These are phyloP conservation scores for Fraxinus ornus DNA, from an alignment of 305 asterid genomes.

Conservation along the genomic window DNA sequence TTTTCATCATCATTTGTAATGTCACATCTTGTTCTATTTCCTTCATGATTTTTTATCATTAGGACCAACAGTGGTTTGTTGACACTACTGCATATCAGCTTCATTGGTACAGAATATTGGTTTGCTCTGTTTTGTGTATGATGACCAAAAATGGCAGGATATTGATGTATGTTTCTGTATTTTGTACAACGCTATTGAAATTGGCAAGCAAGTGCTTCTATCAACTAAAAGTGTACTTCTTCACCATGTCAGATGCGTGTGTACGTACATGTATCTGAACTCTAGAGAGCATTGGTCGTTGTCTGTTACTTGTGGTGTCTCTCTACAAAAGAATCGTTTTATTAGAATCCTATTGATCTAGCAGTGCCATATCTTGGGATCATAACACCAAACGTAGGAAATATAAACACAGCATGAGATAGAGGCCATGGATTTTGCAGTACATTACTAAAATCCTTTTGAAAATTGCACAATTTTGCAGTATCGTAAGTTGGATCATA, in stretches of 20 bases:
- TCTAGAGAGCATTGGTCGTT: constrained; percentile 3
- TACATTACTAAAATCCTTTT: background rate
- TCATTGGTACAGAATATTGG: background rate
- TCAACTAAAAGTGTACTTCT: constrained; percentile 4
- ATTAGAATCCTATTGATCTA: background rate
- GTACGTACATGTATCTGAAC: background rate
- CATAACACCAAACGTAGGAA: background rate
- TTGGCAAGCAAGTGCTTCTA: background rate
- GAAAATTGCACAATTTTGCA: background rate
- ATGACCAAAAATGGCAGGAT: background rate
- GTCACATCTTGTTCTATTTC: background rate
- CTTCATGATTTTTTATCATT: constrained; percentile 10
- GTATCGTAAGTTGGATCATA: background rate
- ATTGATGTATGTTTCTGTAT: background rate
- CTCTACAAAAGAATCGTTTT: background rate
- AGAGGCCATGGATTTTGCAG: background rate
- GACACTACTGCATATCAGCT: background rate
- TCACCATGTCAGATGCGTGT: background rate
- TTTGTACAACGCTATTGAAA: background rate
- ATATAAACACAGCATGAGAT: background rate
- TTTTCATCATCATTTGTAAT: constrained; percentile 20
- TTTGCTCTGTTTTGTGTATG: constrained; percentile 6
- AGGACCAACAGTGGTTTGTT: constrained; percentile 6
- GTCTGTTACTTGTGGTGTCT: constrained; percentile 13
- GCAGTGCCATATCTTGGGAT: background rate